Evolutionary conservation across 2,329 filamentous ascomycete genomes (phyloP).

Genomic region (Calonectria fujianensis): DNA sequence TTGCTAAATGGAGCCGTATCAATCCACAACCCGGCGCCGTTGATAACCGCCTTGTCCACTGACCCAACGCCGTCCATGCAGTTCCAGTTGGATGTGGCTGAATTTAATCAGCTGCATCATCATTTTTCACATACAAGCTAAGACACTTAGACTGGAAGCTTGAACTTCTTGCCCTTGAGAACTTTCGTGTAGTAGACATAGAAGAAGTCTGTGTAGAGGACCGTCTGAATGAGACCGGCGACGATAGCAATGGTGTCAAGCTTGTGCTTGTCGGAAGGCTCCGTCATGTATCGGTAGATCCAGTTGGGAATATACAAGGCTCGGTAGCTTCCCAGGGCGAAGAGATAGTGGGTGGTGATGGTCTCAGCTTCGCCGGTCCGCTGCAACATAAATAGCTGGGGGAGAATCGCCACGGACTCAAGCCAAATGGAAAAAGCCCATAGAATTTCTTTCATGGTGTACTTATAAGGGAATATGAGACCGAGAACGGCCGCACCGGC

Average conservation of each 20-base stretch:
- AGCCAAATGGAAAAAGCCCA: constrained; percentile 99
- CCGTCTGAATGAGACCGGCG: constrained; percentile 93
- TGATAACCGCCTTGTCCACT: constrained; percentile 53
- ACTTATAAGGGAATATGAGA: constrained; percentile 89
- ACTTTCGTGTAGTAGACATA: constrained; percentile 99
- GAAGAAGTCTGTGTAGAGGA: constrained; percentile 99
- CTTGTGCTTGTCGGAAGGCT: constrained; percentile 76
- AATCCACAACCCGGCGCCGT: constrained; percentile 51
- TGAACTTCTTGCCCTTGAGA: constrained; percentile 91
- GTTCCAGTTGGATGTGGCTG: constrained; percentile 44
- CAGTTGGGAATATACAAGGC: constrained; percentile 99
- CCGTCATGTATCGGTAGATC: constrained; percentile 91
- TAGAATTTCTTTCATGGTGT: constrained; percentile 88
- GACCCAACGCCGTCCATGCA: constrained; percentile 59
- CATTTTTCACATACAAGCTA: constrained; percentile 1
- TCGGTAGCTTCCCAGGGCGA: constrained; percentile 92
- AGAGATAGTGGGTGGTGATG: constrained; percentile 99
- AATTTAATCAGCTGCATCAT: constrained; percentile 17
- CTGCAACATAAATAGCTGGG: constrained; percentile 98
- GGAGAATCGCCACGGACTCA: constrained; percentile 95
- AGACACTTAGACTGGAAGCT: constrained; percentile 81
- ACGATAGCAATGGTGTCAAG: constrained; percentile 90
- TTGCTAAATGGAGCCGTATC: constrained; percentile 47
- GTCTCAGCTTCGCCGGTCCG: constrained; percentile 98
- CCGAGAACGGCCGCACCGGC: constrained; percentile 87